Percentiles rank a stretch among this genome's conserved stretches.
These are phyloP conservation scores for Komagataella populi DNA, from an alignment of 805 yeast genomes.

Conservation along the genomic window DNA sequence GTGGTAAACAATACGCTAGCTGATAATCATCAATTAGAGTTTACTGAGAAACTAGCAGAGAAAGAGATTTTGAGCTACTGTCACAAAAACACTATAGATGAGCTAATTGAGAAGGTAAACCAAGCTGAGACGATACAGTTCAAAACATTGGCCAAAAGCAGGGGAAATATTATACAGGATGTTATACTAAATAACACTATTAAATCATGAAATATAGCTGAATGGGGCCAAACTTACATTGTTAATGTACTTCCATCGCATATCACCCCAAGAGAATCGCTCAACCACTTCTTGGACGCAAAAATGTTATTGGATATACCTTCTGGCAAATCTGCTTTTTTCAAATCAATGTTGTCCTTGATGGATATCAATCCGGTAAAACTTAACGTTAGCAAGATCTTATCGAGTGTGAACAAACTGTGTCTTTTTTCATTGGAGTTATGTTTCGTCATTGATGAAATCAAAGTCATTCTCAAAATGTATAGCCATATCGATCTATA, in stretches of 20 bases:
- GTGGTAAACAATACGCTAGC: conserved; percentile 61
- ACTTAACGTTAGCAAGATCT: conserved; percentile 5
- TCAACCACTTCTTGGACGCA: not conserved
- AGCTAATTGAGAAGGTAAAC: conserved; percentile 7
- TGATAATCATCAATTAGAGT: conserved; percentile 79
- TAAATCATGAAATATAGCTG: not conserved
- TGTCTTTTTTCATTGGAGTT: conserved; percentile 1
- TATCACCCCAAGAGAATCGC: not conserved
- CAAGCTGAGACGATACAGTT: conserved; percentile 5
- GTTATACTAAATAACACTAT: conserved; percentile 4
- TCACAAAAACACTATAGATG: conserved; percentile 5
- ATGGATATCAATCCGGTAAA: conserved; percentile 6
- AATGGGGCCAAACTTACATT: not conserved
- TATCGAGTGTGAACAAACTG: conserved; percentile 6
- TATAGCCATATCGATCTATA: conserved; percentile 10
- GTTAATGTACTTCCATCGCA: not conserved
- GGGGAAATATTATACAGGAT: conserved; percentile 8
- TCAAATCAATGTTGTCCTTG: conserved; percentile 2
- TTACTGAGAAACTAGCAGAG: conserved; percentile 41
- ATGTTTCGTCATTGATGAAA: conserved; percentile 4
- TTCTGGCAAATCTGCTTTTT: not conserved
- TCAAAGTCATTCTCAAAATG: conserved; percentile 7
- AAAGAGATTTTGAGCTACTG: conserved; percentile 15
- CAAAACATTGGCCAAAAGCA: conserved; percentile 11
- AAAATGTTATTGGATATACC: not conserved